These are phyloP conservation scores for Sphaerulina musiva DNA, from an alignment of 2,329 filamentous ascomycete genomes.

Conservation along the genomic window DNA sequence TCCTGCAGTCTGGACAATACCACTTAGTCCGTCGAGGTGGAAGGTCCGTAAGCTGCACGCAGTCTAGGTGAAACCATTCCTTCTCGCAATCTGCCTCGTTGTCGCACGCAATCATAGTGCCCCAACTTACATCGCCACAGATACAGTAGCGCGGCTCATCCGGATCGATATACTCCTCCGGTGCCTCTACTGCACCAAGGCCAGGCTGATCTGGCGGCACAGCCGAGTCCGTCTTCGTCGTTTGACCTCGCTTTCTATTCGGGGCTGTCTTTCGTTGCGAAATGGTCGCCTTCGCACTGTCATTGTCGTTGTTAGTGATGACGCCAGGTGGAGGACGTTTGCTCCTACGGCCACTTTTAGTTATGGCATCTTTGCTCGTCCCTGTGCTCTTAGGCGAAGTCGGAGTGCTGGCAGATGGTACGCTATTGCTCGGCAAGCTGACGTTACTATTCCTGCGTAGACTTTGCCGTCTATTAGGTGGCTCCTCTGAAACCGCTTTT, in stretches of 20 bases:
- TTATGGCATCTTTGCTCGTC: constrained; percentile 14
- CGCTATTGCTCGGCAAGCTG: constrained; percentile 34
- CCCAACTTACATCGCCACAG: constrained; percentile 73
- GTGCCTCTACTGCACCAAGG: constrained; percentile 9
- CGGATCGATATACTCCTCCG: constrained; percentile 55
- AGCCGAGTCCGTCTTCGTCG: constrained; percentile 16
- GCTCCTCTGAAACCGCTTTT: constrained; percentile 46
- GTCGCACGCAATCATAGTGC: constrained; percentile 77
- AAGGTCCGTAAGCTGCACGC: constrained; percentile 62
- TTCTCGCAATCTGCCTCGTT: constrained; percentile 70
- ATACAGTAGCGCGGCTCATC: constrained; percentile 70
- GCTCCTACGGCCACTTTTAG: constrained; percentile 44
- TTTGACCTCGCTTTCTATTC: constrained; percentile 49
- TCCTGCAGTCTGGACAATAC: constrained; percentile 74
- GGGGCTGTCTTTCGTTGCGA: constrained; percentile 65
- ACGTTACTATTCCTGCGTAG: constrained; percentile 44
- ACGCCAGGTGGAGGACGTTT: constrained; percentile 68
- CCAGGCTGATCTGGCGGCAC: constrained; percentile 12
- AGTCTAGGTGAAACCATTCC: constrained; percentile 81
- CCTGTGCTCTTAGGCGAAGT: constrained; percentile 18
- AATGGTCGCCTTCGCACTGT: constrained; percentile 60
- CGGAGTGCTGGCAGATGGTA: constrained; percentile 14
- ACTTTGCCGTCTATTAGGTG: constrained; percentile 37
- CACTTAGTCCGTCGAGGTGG: constrained; percentile 70
- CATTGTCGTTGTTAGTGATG: constrained; percentile 50